Evolutionary conservation across 2,329 filamentous ascomycete genomes (phyloP).

Genomic region (Verticillium isaacii): DNA sequence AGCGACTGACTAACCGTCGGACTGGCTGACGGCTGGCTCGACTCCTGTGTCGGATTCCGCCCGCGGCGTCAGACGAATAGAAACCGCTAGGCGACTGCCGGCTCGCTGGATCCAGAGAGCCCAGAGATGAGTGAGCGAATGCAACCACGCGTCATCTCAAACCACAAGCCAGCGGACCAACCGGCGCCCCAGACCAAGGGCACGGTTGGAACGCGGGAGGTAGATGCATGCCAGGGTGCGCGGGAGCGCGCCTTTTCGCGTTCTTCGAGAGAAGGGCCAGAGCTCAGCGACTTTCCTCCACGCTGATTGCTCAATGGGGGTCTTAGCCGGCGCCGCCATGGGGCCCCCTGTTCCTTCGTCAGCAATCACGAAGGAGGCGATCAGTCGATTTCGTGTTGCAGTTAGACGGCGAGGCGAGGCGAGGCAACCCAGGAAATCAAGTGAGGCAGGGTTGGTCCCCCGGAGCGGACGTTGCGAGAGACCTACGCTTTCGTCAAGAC

Average conservation of each 20-base stretch:
- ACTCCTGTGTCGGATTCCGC: neutral
- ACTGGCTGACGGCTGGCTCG: neutral
- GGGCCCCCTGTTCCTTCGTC: neutral
- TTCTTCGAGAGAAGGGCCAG: neutral
- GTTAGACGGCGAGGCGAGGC: neutral
- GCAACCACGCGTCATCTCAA: neutral
- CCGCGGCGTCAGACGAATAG: neutral
- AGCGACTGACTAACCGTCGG: neutral
- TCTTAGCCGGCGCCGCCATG: neutral
- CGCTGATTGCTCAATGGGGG: neutral
- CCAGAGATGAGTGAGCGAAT: neutral
- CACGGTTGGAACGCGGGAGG: neutral
- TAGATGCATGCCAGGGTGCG: neutral
- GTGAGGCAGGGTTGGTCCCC: too few species aligned
- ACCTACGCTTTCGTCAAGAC: neutral
- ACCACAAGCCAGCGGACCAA: neutral
- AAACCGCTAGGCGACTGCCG: neutral
- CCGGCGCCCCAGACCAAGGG: neutral
- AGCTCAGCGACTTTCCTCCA: neutral
- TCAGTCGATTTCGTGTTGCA: neutral
- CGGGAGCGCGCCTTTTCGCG: neutral
- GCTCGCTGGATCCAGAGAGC: neutral
- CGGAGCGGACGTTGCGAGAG: neutral
- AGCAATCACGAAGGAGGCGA: neutral
- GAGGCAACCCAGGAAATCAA: too few species aligned